These are phyloP conservation scores for Boletus mariae DNA, from an alignment of 1,284 basidiomycete genomes.

Conservation along the genomic window DNA sequence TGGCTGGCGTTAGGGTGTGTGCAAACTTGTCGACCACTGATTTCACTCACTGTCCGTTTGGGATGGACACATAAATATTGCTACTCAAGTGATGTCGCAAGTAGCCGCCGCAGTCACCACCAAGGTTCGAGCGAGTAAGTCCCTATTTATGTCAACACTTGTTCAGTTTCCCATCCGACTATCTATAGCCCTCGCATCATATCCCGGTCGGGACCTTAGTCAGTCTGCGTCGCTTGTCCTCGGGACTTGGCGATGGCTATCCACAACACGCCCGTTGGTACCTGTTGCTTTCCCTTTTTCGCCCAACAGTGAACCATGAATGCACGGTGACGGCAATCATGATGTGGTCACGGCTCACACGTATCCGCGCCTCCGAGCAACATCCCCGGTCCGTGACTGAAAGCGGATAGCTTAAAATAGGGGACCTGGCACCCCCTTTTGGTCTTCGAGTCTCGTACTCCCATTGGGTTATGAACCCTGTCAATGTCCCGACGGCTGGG, in stretches of 20 bases:
- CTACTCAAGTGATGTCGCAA: not conserved
- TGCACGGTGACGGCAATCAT: no score
- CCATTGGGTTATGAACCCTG: no score
- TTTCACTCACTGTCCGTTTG: not conserved
- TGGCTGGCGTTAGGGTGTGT: not conserved
- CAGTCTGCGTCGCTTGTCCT: not conserved
- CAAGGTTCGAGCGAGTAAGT: not conserved
- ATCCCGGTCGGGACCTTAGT: not conserved
- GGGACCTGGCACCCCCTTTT: no score
- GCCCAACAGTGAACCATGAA: not conserved
- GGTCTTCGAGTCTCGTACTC: no score
- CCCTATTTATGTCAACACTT: not conserved
- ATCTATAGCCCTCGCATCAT: not conserved
- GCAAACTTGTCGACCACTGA: not conserved
- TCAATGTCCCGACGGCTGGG: no score
- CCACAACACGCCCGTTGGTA: not conserved
- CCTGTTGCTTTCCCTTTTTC: not conserved
- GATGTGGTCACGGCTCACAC: no score
- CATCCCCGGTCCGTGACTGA: no score
- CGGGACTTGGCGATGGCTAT: not conserved
- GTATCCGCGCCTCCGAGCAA: no score
- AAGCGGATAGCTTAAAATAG: no score
- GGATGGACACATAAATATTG: not conserved
- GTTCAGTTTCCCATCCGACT: not conserved
- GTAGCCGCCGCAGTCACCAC: not conserved